Evolutionary conservation across 2,329 filamentous ascomycete species (phyloP), one percentile per base, ranked within the genome.

Genomic region (Colletotrichum eleusines): DNA sequence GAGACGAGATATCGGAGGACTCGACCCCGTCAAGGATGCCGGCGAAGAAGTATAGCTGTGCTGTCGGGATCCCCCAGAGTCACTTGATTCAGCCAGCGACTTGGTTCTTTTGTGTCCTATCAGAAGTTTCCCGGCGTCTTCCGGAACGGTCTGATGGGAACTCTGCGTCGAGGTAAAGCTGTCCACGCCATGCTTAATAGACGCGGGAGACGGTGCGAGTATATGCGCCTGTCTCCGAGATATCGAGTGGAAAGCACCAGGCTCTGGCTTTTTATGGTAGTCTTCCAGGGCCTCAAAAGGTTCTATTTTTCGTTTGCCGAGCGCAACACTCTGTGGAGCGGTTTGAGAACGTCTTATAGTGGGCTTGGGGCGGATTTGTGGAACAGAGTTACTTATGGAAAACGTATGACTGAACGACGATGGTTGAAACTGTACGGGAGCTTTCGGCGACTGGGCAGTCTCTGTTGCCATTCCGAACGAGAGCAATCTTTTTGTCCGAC

Each of bases 401-500:
- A 74, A 68, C 33, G 66, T 64, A 60, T 81, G 79, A 66, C 80
- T 80, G 63, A 82, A 77, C 50, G 81, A 74, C 63, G 80, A 78
- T 72, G 80, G 79, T 38, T 79, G 78, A 48, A 76, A 77, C 53
- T 78, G 75, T 38, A 76, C 76, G 26, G 76, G 67, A 1, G 76
- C 71, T 9, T 78, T 72, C 8, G 78, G 76, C 35, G 76, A 68
- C 28, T 72, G 72, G 11, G 64, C 40, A 7, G 51, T 48, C 26
- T 78, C 73, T 31, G 75, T 76, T 26, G 74, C 74, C 55, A 77
- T 72, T 23, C 77, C 71, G 54, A 82, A 76, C 74, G 80, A 73
- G 74, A 84, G 81, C 62, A 81, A 81, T 72, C 86, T 86, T 80
- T 88, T 89, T 77, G 89, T 91, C 60, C 87, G 86, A 67, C 92